These are phyloP conservation scores for Pseudocercospora musae DNA, from an alignment of 2,329 filamentous ascomycete genomes.

Conservation along the genomic window DNA sequence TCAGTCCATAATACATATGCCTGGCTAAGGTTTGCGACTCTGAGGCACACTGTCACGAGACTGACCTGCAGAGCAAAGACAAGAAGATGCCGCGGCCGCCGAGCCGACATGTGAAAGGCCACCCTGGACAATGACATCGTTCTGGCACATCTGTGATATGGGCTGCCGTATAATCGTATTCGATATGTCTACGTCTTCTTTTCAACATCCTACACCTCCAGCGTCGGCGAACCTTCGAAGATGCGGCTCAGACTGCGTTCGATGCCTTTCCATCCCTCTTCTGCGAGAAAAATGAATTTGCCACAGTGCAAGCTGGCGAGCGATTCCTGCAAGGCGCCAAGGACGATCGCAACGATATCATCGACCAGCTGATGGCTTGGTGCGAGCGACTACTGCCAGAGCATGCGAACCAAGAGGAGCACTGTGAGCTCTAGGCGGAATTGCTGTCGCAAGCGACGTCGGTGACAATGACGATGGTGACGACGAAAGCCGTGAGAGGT, in stretches of 20 bases:
- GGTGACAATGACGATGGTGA: too few relatives aligned
- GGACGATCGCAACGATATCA: not conserved
- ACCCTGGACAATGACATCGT: not conserved
- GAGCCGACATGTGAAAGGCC: not conserved
- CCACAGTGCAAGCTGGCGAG: not conserved
- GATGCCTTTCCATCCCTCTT: conserved; percentile 10
- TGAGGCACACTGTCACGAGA: conserved; percentile 2
- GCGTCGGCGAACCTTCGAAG: too few relatives aligned
- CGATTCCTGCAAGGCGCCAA: not conserved
- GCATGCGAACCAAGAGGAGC: not conserved
- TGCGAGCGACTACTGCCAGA: not conserved
- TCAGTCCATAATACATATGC: not conserved
- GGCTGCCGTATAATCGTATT: too few relatives aligned
- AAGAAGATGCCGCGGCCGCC: not conserved
- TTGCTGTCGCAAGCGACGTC: too few relatives aligned
- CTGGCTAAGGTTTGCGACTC: not conserved
- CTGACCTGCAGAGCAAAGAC: not conserved
- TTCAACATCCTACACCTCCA: too few relatives aligned
- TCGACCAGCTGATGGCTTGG: not conserved
- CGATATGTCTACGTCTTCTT: too few relatives aligned
- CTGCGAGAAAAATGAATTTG: conserved; percentile 1
- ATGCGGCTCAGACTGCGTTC: conserved; percentile 6
- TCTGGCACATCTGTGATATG: not conserved
- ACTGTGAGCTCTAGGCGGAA: not conserved
- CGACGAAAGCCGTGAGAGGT: not conserved